Evolutionary conservation across 805 yeast genomes (phyloP), one percentile per base, ranked within the genome.

Genomic region (Yamadazyma philogaea): DNA sequence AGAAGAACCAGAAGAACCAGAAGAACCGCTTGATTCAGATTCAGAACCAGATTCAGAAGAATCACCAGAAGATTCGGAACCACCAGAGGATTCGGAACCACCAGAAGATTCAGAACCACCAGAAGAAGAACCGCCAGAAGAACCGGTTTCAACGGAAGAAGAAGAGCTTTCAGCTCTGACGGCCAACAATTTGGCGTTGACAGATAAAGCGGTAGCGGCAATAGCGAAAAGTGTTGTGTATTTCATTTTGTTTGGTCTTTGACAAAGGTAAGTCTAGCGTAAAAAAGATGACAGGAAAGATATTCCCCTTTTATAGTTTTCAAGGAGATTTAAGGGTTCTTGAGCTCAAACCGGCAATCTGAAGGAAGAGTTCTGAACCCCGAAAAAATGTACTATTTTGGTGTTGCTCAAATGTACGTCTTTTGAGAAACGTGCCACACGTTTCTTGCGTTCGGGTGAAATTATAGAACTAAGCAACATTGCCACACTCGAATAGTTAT

Each of bases 121-220:
- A 16, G 43, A 21, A 7, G 26, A 7, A 22, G 47, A 28, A 20
- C 18, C 30, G 17, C 18, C 30, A 19, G 44, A 21, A 7, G 34
- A 28, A n/a, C 45, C 40, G 22, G 45, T 20, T n/a, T 40, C 39
- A 24, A 11, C 43, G 24, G 24, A 45, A 30, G 51, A 34, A 30
- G 46, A 28, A 4, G 17, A 30, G 5, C 17, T 15, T 16, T 28
- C 44, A 15, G 37, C 44, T 39, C 48, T 44, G 21, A 48, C 14
- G 12, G 51, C 46, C 22, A 54, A 45, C 21, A 50, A 27, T 24
- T 47, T 18, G 19, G 45, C 45, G 28, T 40, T 50, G 34, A 48
- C 48, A 11, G 48, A 14, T 21, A 40, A 34, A 8, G 40, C 30
- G 26, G 44, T 27, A 6, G 42, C 38, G 36, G 42, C 42, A 34